Evolutionary conservation across 2,329 filamentous ascomycete species (phyloP).

Genomic region (Massarina eburnea): DNA sequence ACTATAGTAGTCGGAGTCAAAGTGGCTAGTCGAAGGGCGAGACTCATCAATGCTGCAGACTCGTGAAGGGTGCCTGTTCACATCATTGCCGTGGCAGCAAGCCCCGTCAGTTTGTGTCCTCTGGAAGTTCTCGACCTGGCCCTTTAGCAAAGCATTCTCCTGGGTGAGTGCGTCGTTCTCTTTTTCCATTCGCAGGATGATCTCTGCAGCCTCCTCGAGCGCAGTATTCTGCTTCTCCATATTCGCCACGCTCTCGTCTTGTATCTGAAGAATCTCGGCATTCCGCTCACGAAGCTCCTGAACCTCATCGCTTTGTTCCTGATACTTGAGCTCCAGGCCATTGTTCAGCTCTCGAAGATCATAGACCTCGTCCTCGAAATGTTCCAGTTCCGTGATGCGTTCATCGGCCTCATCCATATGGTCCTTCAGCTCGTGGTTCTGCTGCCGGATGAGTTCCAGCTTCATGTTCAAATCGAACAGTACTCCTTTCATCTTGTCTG

Average conservation of each 20-base stretch:
- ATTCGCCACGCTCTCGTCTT: constrained; percentile 27
- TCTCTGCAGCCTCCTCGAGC: constrained; percentile 37
- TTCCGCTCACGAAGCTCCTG: constrained; percentile 20
- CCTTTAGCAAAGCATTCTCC: constrained; percentile 26
- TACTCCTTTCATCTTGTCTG: constrained; percentile 25
- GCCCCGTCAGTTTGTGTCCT: constrained; percentile 6
- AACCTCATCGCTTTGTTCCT: constrained; percentile 21
- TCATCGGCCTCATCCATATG: constrained; percentile 24
- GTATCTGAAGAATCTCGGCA: constrained; percentile 27
- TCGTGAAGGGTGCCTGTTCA: constrained; percentile 19
- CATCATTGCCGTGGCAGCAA: constrained; percentile 17
- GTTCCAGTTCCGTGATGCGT: constrained; percentile 29
- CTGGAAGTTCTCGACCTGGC: constrained; percentile 19
- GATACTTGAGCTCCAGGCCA: constrained; percentile 19
- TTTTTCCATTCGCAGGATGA: constrained; percentile 31
- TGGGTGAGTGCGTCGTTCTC: constrained; percentile 26
- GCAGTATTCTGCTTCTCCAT: constrained; percentile 30
- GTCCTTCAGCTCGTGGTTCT: constrained; percentile 33
- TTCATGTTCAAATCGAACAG: constrained; percentile 37
- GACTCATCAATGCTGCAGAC: constrained; percentile 39
- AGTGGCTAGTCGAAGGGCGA: constrained; percentile 38
- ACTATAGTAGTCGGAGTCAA: constrained; percentile 43
- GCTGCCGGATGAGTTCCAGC: constrained; percentile 31
- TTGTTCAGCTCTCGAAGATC: constrained; percentile 31
- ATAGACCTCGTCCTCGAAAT: constrained; percentile 25